Percentiles rank a stretch among this genome's conserved stretches.
Evolutionary conservation across 208 protist genomes (phyloP).

Genomic region (Histomonas meleagridis): DNA sequence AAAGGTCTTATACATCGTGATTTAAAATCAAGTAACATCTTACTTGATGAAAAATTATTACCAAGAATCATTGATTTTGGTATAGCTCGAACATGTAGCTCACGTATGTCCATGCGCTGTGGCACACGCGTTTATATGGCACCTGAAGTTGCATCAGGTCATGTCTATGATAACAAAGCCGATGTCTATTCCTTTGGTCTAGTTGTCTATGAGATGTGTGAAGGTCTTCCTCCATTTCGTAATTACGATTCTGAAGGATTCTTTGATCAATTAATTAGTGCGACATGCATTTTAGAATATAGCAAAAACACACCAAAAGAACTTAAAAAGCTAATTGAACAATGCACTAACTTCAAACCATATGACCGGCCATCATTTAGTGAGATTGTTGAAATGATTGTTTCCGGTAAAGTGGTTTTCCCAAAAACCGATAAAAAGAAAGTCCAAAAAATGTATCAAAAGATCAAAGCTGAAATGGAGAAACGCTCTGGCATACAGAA

Average conservation of each 20-base stretch:
- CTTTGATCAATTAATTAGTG: background rate
- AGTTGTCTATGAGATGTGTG: background rate
- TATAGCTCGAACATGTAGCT: background rate
- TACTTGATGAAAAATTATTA: background rate
- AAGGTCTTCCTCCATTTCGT: background rate
- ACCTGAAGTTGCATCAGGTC: background rate
- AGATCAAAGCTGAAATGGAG: background rate
- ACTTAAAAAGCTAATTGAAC: background rate
- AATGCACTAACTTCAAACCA: background rate
- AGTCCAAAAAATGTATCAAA: background rate
- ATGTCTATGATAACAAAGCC: background rate
- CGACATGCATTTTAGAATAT: background rate
- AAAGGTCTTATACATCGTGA: background rate
- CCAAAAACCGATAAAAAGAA: background rate
- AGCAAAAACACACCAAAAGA: background rate
- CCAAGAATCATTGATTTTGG: constrained; percentile 25
- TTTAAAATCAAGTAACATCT: background rate
- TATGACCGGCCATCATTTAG: background rate
- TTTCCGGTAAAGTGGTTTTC: background rate
- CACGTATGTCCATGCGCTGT: background rate
- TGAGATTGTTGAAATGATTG: background rate
- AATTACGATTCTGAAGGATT: background rate
- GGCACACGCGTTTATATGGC: background rate
- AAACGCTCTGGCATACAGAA: too few relatives aligned
- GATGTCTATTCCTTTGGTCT: background rate